Evolutionary conservation across 2,329 filamentous ascomycete genomes (phyloP), one percentile per base, ranked within the genome.

Genomic region (Microsporum audouinii): DNA sequence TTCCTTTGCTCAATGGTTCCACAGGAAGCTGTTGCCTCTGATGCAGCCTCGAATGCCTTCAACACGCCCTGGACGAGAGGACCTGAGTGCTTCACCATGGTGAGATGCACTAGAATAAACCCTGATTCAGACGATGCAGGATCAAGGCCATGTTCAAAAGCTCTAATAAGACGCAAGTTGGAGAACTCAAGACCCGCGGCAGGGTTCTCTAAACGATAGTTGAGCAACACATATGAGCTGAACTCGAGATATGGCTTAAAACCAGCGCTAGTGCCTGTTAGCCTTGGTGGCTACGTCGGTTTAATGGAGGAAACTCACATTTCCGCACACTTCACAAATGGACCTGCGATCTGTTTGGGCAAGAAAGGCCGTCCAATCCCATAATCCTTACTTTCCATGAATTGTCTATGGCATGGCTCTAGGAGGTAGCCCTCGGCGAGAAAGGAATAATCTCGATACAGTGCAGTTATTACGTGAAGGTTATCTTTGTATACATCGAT

Each of bases 401-500:
- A 53, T 12, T 31, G 29, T 53, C 29, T 53, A 53, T 53, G 49
- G 27, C 49, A 53, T 53, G 49, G 49, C 49, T 53, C 49, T 33
- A 53, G 49, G 49, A 53, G 49, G 14, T 53, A 53, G 12, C 49
- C 49, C 49, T 53, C 49, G 5, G 49, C 49, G 49, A 53, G 49
- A 33, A 53, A 53, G 27, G 49, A 53, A 31, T 53, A 53, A 53
- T 53, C 49, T 53, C 49, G 49, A n/a, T 53, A 53, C 27, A 53
- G 29, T 31, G 49, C 29, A 5, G 49, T 53, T 53, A 53, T 53
- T 53, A 53, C 49, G 14, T 53, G 49, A 14, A 53, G 49, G n/a
- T 53, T 53, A n/a, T 53, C 31, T 31, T 31, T 53, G 49, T 53
- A 53, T 53, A 53, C 27, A 34, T 53, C 49, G 14, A 53, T 31